Percentiles rank a stretch among this genome's conserved stretches.
Conservation (phyloP, 2,329 filamentous ascomycete genomes). For the Drechslera avenae region DNA sequence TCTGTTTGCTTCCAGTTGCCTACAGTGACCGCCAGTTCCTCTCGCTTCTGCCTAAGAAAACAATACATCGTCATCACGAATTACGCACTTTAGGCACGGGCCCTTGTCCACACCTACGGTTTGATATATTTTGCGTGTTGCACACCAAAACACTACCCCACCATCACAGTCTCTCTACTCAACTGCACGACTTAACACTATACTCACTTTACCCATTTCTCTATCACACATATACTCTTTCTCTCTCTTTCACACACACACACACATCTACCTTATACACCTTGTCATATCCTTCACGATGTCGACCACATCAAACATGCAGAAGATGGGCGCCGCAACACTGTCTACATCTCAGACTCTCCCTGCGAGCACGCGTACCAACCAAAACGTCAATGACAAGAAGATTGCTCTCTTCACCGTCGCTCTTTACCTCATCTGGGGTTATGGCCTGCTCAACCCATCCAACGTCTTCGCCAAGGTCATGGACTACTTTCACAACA, state of each 20-base stretch:
- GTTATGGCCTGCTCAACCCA: background rate
- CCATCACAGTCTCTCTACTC: background rate
- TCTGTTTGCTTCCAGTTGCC: slow-evolving; percentile 5
- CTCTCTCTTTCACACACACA: too few species aligned
- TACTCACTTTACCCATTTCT: too few species aligned
- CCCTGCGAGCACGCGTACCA: background rate
- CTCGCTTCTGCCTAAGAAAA: background rate
- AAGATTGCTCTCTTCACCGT: background rate
- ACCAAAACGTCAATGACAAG: background rate
- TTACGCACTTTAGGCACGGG: background rate
- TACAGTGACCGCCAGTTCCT: background rate
- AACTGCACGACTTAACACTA: background rate
- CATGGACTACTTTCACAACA: background rate
- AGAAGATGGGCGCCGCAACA: background rate
- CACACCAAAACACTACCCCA: background rate
- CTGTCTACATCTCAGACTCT: background rate
- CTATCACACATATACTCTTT: too few species aligned
- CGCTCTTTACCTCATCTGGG: background rate
- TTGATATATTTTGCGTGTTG: background rate
- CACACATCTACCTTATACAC: too few species aligned
- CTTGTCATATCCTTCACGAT: background rate
- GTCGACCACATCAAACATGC: too few species aligned
- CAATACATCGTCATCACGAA: background rate
- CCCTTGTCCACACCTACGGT: background rate
- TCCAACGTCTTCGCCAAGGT: background rate